These are phyloP conservation scores for Oligophagozyma castellii DNA, from an alignment of 1,139 yeast species.

Conservation along the genomic window DNA sequence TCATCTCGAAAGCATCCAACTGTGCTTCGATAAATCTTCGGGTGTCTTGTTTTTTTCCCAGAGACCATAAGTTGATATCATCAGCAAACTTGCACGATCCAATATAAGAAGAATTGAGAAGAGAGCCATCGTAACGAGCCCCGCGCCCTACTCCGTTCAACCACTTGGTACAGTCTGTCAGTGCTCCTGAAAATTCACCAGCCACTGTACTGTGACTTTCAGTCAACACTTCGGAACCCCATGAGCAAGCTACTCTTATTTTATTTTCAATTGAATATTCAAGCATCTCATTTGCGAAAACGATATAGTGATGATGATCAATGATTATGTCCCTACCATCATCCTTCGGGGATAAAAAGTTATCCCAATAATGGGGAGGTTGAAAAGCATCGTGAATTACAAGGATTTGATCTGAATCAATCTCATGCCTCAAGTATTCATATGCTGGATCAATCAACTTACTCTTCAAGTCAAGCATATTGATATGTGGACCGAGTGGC, in stretches of 20 bases:
- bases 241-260: conserved; percentile 44
- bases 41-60: conserved; percentile 39
- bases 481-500: conserved; percentile 63
- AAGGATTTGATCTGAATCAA: conserved; percentile 21
- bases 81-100: conserved; percentile 55
- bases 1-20: conserved; percentile 63
- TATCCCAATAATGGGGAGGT: conserved; percentile 48
- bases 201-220: conserved; percentile 65
- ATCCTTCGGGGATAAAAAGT: conserved; percentile 28
- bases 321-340: conserved; percentile 55
- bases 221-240: conserved; percentile 36
- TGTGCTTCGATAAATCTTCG: conserved; percentile 80
- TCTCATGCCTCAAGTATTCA: conserved; percentile 23
- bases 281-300: conserved; percentile 55
- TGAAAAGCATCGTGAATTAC: conserved; percentile 44
- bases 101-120: conserved; percentile 33
- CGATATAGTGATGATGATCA: conserved; percentile 91
- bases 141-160: conserved; percentile 85
- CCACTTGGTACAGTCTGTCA: conserved; percentile 89
- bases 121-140: conserved; percentile 71
- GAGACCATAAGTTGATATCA: conserved; percentile 47
- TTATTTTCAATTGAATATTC: conserved; percentile 44
- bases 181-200: conserved; percentile 93
- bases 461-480: conserved; percentile 42
- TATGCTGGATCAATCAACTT: conserved; percentile 33